Percentiles rank a stretch among this genome's conserved stretches.
Conservation (phyloP, 441 rosid genomes). For the Brassica hybrid region DNA sequence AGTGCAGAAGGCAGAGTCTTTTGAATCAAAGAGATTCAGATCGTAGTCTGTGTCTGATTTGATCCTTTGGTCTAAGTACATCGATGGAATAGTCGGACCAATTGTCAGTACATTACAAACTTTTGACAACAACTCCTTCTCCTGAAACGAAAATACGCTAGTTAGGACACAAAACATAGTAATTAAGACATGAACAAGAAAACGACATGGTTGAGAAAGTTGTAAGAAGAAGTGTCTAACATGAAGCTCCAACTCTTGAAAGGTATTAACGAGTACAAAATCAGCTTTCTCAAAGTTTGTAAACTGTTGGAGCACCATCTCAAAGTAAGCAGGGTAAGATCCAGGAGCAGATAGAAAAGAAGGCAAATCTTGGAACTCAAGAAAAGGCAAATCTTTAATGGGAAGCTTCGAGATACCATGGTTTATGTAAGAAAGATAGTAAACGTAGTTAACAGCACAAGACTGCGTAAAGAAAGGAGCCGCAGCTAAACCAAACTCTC, state of each 20-base stretch:
- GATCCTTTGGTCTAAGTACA: constrained; percentile 56
- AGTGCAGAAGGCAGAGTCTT: constrained; percentile 36
- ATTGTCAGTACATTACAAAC: constrained; percentile 46
- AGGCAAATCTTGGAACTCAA: constrained; percentile 67
- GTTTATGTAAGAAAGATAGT: constrained; percentile 41
- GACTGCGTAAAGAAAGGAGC: constrained; percentile 57
- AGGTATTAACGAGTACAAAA: constrained; percentile 59
- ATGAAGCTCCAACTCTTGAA: constrained; percentile 58
- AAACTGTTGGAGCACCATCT: constrained; percentile 64
- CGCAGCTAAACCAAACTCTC: constrained; percentile 40
- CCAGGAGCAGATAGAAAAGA: constrained; percentile 50
- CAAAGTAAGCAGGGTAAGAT: constrained; percentile 60
- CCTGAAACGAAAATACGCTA: constrained; percentile 38
- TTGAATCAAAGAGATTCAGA: constrained; percentile 41
- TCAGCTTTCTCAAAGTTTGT: constrained; percentile 60
- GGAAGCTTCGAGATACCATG: constrained; percentile 46
- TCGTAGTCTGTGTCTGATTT: constrained; percentile 53
- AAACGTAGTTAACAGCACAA: constrained; percentile 54
- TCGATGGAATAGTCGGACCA: constrained; percentile 70
- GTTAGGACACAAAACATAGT: neutral
- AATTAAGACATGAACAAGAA: constrained; percentile 3
- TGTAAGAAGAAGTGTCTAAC: constrained; percentile 43
- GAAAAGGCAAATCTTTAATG: constrained; percentile 42
- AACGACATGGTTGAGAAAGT: neutral
- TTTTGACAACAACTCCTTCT: constrained; percentile 48